Conservation (phyloP, 176 grass and related monocot species). For the Musa beccarii region DNA sequence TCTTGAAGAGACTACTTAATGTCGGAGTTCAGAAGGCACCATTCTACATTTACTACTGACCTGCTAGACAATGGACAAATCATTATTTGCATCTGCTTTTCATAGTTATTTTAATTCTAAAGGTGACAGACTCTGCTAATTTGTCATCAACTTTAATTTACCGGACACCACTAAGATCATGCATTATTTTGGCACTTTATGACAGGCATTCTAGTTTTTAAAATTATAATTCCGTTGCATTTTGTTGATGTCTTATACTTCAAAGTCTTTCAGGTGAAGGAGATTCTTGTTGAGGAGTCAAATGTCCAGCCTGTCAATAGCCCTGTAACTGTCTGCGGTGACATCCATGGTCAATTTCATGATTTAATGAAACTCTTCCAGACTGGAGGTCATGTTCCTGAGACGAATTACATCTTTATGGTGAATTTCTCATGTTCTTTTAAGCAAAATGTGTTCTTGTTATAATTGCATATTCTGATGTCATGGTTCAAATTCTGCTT, state of each 20-base stretch:
- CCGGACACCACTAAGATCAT: background rate
- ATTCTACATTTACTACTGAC: background rate
- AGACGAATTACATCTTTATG: conserved; percentile 99
- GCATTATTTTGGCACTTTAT: background rate
- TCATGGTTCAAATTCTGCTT: background rate
- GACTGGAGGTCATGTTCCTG: conserved; percentile 91
- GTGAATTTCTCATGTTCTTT: conserved; percentile 21
- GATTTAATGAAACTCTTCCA: conserved; percentile 98
- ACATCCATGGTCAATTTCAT: conserved; percentile 98
- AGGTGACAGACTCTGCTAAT: no score
- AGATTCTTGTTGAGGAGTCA: conserved; percentile 96
- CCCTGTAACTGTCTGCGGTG: conserved; percentile 90
- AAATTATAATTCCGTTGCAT: background rate
- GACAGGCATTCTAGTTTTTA: background rate
- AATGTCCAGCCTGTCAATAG: conserved; percentile 99
- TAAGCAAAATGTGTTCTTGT: background rate
- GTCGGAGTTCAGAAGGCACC: background rate
- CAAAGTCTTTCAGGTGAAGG: conserved; percentile 56
- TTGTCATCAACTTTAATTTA: background rate
- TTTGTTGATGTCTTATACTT: background rate
- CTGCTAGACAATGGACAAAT: background rate
- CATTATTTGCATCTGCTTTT: background rate
- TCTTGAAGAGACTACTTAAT: background rate
- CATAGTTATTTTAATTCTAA: background rate
- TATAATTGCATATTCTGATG: background rate